Percentiles rank a stretch among this genome's conserved stretches.
phyloP scores from a whole-genome alignment of 1,284 basidiomycete genomes.

The Takashimella tepidaria region DNA sequence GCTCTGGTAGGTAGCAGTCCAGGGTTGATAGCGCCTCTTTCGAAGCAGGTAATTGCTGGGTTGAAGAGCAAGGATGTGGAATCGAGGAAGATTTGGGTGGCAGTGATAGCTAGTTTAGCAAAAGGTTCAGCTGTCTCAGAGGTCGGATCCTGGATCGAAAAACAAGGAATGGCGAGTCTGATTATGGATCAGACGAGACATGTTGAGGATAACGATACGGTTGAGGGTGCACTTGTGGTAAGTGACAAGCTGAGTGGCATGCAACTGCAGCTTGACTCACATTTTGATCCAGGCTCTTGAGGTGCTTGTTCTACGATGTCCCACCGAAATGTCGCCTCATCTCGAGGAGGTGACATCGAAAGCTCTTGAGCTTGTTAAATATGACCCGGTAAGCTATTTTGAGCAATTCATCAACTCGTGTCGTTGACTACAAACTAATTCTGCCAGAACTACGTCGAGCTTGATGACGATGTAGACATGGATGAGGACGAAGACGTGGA shows the following conservation, averaged over 20 bases:
- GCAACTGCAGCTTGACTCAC: no score
- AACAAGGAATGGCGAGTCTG: constrained; percentile 24
- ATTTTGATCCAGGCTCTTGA: constrained; percentile 65
- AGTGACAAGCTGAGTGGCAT: constrained; percentile 4
- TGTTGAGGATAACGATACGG: constrained; percentile 35
- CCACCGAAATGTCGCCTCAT: constrained; percentile 70
- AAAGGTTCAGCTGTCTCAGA: constrained; percentile 27
- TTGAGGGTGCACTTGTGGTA: constrained; percentile 39
- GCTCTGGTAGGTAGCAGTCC: constrained; percentile 33
- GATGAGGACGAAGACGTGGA: constrained; percentile 46
- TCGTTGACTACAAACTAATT: background rate
- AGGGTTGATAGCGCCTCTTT: constrained; percentile 25
- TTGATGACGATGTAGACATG: constrained; percentile 56
- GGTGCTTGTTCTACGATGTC: constrained; percentile 73
- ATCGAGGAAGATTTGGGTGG: constrained; percentile 30
- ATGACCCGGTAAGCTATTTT: constrained; percentile 67
- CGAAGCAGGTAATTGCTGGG: constrained; percentile 24
- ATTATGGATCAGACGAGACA: constrained; percentile 30
- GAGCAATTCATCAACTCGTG: background rate
- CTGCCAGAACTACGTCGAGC: constrained; percentile 63
- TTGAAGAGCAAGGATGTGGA: constrained; percentile 21
- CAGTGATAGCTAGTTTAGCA: constrained; percentile 31
- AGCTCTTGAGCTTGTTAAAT: constrained; percentile 74
- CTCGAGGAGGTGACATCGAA: constrained; percentile 63
- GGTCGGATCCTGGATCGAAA: constrained; percentile 27